Conservation (phyloP, 305 asterid genomes). For the Stenogyne calaminthoides region DNA sequence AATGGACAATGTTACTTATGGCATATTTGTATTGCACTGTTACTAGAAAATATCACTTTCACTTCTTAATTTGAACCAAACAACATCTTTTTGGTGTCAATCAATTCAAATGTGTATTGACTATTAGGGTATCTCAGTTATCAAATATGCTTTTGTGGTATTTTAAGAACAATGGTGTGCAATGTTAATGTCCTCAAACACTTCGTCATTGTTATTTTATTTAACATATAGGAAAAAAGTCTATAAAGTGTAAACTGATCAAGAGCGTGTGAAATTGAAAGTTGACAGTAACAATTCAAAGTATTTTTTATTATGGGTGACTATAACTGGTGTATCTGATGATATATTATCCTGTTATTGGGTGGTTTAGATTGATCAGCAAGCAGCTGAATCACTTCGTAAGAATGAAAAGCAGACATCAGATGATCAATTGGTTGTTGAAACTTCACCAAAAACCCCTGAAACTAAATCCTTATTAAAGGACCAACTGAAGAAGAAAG, state of each 20-base stretch:
- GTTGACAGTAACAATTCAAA: background rate
- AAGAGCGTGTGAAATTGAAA: background rate
- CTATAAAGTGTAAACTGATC: background rate
- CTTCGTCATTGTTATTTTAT: background rate
- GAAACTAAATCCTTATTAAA: conserved; percentile 64
- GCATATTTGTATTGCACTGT: background rate
- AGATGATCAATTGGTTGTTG: conserved; percentile 51
- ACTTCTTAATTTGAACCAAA: background rate
- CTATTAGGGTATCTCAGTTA: background rate
- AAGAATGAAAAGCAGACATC: conserved; percentile 66
- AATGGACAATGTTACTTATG: conserved; percentile 11
- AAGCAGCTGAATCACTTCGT: conserved; percentile 91
- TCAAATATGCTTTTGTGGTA: background rate
- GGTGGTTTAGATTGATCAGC: conserved; percentile 82
- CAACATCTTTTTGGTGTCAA: background rate
- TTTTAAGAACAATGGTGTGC: background rate
- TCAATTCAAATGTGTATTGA: background rate
- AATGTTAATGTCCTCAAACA: background rate
- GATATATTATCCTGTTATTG: conserved; percentile 24
- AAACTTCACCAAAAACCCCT: conserved; percentile 39
- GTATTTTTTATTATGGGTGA: background rate
- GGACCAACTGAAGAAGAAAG: conserved; percentile 83
- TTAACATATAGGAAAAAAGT: background rate
- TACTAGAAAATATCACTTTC: background rate
- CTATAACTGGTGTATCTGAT: conserved; percentile 9